Evolutionary conservation across 805 yeast genomes (phyloP), one percentile per base, ranked within the genome.

Genomic region (Kuraishia floccosa): DNA sequence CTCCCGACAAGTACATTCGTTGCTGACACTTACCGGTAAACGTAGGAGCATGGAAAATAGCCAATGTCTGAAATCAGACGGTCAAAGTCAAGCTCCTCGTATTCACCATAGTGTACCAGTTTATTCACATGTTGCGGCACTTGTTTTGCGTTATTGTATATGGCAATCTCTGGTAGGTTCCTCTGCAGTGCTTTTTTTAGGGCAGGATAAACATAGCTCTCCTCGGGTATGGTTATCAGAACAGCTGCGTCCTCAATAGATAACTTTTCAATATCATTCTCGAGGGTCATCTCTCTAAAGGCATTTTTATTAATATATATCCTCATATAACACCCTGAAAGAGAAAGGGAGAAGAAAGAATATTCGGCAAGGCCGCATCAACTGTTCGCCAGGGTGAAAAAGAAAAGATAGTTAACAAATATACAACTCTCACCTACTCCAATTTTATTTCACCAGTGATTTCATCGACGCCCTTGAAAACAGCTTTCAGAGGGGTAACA

Each of bases 21-120:
- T n/a, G n/a, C n/a, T n/a, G n/a, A n/a, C n/a, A n/a, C n/a, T n/a
- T n/a, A n/a, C 42, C 98, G 65, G 52, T 81, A 89, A 25, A 86
- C 72, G 50, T 84, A 89, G 2, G 94, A 75, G 38, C 87, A 83
- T 2, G 81, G 63, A 33, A 73, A 58, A 50, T 86, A 87, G 17
- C 60, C 56, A 2, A 41, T 32, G 24, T 66, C 59, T 16, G 59
- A 50, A 43, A 60, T 57, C 21, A 78, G 43, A 36, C 67, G 51
- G 42, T 87, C 96, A 46, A 86, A 69, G 45, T 87, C 82, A 15
- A 86, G 54, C 29, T 81, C 85, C 49, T 89, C 98, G 50, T 89
- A 89, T 33, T 89, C 97, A 13, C 85, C 87, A 50, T 74, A 86
- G 36, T 85, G 95, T 43, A 83, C 75, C 0, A 72, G 52, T 37